These are phyloP conservation scores for Pseudocercospora pini-densiflorae DNA, from an alignment of 2,329 filamentous ascomycete species.

Conservation along the genomic window DNA sequence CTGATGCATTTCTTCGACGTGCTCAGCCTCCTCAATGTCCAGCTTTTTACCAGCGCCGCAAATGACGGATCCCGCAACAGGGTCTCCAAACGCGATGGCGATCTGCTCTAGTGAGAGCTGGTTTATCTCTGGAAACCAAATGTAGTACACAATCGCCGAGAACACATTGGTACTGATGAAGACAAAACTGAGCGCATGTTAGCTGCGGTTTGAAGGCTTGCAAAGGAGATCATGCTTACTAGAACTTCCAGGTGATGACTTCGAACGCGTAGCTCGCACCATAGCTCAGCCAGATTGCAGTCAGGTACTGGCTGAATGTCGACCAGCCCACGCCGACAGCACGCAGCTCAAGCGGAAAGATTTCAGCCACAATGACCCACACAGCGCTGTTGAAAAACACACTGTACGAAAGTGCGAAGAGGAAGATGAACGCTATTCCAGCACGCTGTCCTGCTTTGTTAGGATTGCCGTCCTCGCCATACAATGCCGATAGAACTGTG, in stretches of 20 bases:
- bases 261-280: constrained; percentile 41
- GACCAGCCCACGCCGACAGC: constrained; percentile 39
- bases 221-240: constrained; percentile 23
- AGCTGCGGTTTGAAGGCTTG: neutral
- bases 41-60: constrained; percentile 1
- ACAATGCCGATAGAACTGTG: constrained; percentile 38
- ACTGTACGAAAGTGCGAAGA: constrained; percentile 44
- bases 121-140: constrained; percentile 44
- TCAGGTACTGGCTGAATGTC: constrained; percentile 83
- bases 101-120: constrained; percentile 42
- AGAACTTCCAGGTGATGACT: constrained; percentile 46
- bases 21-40: neutral
- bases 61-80: neutral
- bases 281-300: constrained; percentile 86
- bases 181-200: constrained; percentile 29
- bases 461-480: constrained; percentile 28
- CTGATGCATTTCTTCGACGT: neutral
- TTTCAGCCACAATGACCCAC: constrained; percentile 42
- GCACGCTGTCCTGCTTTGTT: constrained; percentile 36
- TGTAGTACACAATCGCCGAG: constrained; percentile 39
- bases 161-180: constrained; percentile 43
- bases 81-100: constrained; percentile 42
- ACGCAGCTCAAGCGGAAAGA: constrained; percentile 42
- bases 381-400: constrained; percentile 46
- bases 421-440: constrained; percentile 45